Percentiles rank a stretch among this genome's conserved stretches.
Evolutionary conservation across 2,329 filamentous ascomycete genomes (phyloP).

Genomic region (Botrytis aclada): DNA sequence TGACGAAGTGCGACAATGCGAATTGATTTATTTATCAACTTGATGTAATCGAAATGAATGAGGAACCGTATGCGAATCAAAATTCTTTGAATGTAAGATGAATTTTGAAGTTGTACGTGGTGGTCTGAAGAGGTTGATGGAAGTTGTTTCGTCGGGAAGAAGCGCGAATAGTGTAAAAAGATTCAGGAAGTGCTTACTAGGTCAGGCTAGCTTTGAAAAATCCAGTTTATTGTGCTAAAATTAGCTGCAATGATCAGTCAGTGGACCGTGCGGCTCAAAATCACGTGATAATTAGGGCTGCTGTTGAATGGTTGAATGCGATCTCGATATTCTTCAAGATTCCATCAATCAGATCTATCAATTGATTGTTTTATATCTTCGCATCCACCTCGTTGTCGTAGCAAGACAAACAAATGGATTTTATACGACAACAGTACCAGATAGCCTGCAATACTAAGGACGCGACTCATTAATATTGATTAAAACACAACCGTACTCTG

Average conservation of each 20-base stretch:
- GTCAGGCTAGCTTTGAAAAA: neutral
- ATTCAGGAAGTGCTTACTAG: neutral
- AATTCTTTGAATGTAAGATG: neutral
- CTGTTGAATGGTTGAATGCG: neutral
- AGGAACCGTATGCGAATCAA: neutral
- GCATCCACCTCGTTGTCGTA: neutral
- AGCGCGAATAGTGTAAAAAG: neutral
- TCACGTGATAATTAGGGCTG: neutral
- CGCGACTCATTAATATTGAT: neutral
- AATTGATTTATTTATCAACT: neutral
- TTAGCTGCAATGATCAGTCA: neutral
- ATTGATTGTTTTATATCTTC: neutral
- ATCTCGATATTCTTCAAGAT: neutral
- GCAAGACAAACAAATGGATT: neutral
- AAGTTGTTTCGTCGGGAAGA: slow-evolving; percentile 13
- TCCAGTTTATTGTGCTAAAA: neutral
- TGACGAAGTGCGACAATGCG: neutral
- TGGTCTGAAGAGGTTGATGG: slow-evolving; percentile 6
- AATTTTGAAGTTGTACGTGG: neutral
- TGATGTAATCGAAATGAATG: neutral
- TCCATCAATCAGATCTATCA: neutral
- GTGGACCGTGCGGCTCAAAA: rapidly evolving
- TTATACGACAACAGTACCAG: neutral
- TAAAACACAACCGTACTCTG: neutral
- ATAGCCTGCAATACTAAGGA: neutral